These are phyloP conservation scores for Narthecium ossifragum DNA, from an alignment of 106 monocot species.

Conservation along the genomic window DNA sequence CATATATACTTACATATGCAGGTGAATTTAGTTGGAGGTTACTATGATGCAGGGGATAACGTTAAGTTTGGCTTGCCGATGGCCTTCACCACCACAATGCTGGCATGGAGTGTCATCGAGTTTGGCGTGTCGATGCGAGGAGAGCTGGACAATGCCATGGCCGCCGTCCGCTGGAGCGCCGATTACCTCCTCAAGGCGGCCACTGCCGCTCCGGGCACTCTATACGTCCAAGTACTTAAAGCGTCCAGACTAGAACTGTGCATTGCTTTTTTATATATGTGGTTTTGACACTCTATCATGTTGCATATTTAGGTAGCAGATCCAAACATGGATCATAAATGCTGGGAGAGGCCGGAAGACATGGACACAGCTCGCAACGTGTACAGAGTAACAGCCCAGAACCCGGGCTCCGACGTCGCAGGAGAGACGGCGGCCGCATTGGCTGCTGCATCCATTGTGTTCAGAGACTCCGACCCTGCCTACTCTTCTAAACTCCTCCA, in stretches of 20 bases:
- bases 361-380: slow-evolving; percentile 74
- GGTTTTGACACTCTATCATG: background rate
- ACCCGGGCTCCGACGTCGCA: slow-evolving; percentile 73
- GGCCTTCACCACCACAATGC: slow-evolving; percentile 69
- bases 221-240: slow-evolving; percentile 59
- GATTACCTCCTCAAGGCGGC: slow-evolving; percentile 78
- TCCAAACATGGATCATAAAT: slow-evolving; percentile 55
- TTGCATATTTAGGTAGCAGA: slow-evolving; percentile 44
- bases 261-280: no score
- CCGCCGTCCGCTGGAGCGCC: slow-evolving; percentile 57
- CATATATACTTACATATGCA: no score
- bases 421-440: slow-evolving; percentile 73
- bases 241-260: no score
- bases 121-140: slow-evolving; percentile 41
- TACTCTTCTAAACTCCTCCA: slow-evolving; percentile 50
- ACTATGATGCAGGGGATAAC: slow-evolving; percentile 57
- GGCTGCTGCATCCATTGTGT: slow-evolving; percentile 64
- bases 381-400: slow-evolving; percentile 51
- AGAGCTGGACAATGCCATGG: slow-evolving; percentile 46
- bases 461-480: slow-evolving; percentile 31
- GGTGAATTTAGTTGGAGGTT: slow-evolving; percentile 58
- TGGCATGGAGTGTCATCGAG: slow-evolving; percentile 72
- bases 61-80: slow-evolving; percentile 51
- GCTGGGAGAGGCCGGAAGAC: slow-evolving; percentile 91
- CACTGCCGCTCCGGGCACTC: slow-evolving; percentile 34